Conservation (phyloP, 2,329 filamentous ascomycete species). For the Alternaria viburni region DNA sequence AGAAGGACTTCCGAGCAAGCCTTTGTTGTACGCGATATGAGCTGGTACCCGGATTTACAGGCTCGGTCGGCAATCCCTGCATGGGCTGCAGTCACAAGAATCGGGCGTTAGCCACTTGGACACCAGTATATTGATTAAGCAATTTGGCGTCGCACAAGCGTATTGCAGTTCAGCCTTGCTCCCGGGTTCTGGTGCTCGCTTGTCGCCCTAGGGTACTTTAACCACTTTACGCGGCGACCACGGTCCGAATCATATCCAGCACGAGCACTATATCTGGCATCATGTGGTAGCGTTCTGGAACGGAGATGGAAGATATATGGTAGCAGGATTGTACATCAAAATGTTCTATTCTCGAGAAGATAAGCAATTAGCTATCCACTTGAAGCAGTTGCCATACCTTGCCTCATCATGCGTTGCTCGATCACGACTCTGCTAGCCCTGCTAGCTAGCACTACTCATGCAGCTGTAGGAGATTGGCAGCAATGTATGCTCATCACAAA, state of each 20-base stretch:
- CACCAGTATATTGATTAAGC: slow-evolving; percentile 4
- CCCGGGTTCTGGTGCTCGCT: slow-evolving; percentile 11
- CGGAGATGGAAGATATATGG: slow-evolving; percentile 9
- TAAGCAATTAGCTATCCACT: not conserved
- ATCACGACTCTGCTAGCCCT: slow-evolving; percentile 25
- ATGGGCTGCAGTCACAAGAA: not conserved
- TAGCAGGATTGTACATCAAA: not conserved
- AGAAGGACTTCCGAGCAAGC: not conserved
- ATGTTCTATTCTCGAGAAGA: not conserved
- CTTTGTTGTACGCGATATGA: not conserved
- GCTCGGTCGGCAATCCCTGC: slow-evolving; percentile 1
- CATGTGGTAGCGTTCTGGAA: slow-evolving; percentile 25
- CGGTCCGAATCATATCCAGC: slow-evolving; percentile 37
- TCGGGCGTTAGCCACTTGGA: not conserved
- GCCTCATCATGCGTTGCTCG: slow-evolving; percentile 31
- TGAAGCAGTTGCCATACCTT: not conserved
- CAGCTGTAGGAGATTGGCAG: slow-evolving; percentile 39
- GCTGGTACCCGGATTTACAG: slow-evolving; percentile 1
- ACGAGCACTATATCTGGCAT: slow-evolving; percentile 17
- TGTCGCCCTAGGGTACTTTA: slow-evolving; percentile 20
- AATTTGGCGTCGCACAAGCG: slow-evolving; percentile 15
- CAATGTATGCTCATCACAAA: slow-evolving; percentile 35
- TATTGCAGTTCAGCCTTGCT: slow-evolving; percentile 8
- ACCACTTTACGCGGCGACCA: slow-evolving; percentile 30
- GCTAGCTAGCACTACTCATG: slow-evolving; percentile 30